These are phyloP conservation scores for Thraustochytrium sp. DNA, from an alignment of 352 stramenopile species.

Conservation along the genomic window DNA sequence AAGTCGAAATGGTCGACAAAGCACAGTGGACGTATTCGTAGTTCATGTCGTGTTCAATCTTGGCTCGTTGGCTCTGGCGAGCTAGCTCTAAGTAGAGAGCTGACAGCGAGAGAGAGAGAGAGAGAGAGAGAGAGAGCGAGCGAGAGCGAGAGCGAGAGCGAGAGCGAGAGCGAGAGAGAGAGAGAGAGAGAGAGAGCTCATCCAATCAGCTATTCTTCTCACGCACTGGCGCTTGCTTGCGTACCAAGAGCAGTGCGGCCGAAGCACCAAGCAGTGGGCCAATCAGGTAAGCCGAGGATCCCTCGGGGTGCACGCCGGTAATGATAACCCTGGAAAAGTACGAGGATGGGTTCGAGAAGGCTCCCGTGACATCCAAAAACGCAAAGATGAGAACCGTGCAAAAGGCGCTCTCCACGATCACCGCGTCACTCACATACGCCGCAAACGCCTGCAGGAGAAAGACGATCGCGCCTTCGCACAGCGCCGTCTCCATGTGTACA, in stretches of 20 bases:
- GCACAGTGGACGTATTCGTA: too few species aligned
- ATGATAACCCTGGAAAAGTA: constrained; percentile 30
- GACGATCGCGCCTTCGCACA: constrained; percentile 1
- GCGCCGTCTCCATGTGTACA: not conserved
- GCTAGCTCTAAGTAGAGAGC: too few species aligned
- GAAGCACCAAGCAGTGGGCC: not conserved
- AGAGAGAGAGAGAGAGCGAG: too few species aligned
- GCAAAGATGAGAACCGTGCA: constrained; percentile 15
- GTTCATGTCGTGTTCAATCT: too few species aligned
- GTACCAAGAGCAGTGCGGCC: not conserved
- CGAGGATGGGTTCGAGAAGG: constrained; percentile 11
- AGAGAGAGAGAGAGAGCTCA: too few species aligned
- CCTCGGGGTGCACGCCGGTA: not conserved
- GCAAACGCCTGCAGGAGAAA: not conserved
- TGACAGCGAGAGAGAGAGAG: too few species aligned
- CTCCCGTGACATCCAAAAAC: constrained; percentile 22
- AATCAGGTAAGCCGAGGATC: not conserved
- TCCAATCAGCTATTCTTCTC: too few species aligned
- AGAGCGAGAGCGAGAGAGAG: too few species aligned
- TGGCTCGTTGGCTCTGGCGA: too few species aligned
- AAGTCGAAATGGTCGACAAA: too few species aligned
- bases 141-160: too few species aligned
- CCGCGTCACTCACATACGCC: not conserved
- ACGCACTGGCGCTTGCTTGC: too few species aligned
- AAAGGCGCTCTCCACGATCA: not conserved